These are phyloP conservation scores for Clarireedia homoeocarpa DNA, from an alignment of 2,329 filamentous ascomycete species.

Conservation along the genomic window DNA sequence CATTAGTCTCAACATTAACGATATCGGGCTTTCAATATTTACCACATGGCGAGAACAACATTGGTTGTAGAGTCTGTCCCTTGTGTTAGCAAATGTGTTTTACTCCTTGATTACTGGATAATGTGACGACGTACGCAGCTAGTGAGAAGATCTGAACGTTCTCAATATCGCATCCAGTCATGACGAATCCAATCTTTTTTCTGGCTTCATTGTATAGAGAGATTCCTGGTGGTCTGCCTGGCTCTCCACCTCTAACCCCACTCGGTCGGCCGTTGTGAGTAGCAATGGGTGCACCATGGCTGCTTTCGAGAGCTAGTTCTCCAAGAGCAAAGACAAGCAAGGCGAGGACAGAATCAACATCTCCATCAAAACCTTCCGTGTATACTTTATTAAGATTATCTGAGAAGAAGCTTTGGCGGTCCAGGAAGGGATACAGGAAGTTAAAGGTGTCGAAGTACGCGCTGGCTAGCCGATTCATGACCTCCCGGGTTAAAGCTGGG, in stretches of 20 bases:
- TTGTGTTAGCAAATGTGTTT: background rate
- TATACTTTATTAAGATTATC: slow-evolving; percentile 39
- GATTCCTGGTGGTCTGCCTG: slow-evolving; percentile 44
- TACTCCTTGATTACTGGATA: background rate
- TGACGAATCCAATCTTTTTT: slow-evolving; percentile 48
- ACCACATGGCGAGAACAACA: slow-evolving; percentile 45
- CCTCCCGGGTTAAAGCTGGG: slow-evolving; percentile 37
- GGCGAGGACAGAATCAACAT: slow-evolving; percentile 42
- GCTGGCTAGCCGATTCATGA: slow-evolving; percentile 42
- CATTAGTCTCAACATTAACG: slow-evolving; percentile 11
- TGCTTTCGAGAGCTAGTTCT: slow-evolving; percentile 46
- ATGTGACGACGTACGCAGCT: slow-evolving; percentile 37
- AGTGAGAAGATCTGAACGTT: slow-evolving; percentile 52
- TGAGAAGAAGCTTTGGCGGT: slow-evolving; percentile 45
- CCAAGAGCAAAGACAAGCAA: slow-evolving; percentile 52
- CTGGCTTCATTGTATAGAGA: slow-evolving; percentile 55
- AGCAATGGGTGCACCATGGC: slow-evolving; percentile 39
- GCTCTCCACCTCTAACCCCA: slow-evolving; percentile 45
- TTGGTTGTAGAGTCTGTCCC: slow-evolving; percentile 42
- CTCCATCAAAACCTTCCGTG: slow-evolving; percentile 42
- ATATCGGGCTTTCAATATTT: slow-evolving; percentile 14
- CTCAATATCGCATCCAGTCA: slow-evolving; percentile 47
- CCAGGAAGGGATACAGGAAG: slow-evolving; percentile 49
- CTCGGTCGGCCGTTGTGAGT: slow-evolving; percentile 38
- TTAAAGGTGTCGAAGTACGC: slow-evolving; percentile 55